Conservation (phyloP, 371 early-diverging fungal species). For the Cokeromyces recurvatus region DNA sequence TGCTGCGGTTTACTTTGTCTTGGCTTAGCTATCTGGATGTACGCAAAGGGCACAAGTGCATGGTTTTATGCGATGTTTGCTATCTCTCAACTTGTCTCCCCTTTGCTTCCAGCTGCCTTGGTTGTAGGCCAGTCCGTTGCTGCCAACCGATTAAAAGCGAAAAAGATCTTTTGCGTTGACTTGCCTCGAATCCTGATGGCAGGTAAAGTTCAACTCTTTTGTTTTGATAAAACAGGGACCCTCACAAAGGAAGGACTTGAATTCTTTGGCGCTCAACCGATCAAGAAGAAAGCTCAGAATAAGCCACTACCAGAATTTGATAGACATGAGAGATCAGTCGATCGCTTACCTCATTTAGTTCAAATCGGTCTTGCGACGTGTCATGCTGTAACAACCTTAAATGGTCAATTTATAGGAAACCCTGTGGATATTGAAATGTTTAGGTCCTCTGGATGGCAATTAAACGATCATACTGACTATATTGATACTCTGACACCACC, state of each 20-base stretch:
- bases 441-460: slow-evolving; percentile 57
- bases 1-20: slow-evolving; percentile 54
- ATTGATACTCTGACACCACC: slow-evolving; percentile 44
- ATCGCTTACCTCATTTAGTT: slow-evolving; percentile 33
- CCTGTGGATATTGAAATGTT: slow-evolving; percentile 95
- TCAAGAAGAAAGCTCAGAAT: not conserved
- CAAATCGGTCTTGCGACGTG: slow-evolving; percentile 74
- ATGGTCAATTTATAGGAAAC: slow-evolving; percentile 67
- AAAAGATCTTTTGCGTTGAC: slow-evolving; percentile 73
- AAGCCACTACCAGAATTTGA: slow-evolving; percentile 13
- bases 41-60: slow-evolving; percentile 38
- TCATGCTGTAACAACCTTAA: slow-evolving; percentile 75
- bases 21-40: slow-evolving; percentile 48
- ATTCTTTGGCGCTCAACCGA: slow-evolving; percentile 46
- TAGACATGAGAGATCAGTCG: slow-evolving; percentile 27
- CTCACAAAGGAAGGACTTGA: slow-evolving; percentile 62
- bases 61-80: slow-evolving; percentile 71
- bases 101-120: slow-evolving; percentile 53
- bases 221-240: slow-evolving; percentile 75
- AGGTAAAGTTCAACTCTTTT: slow-evolving; percentile 91
- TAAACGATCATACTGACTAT: slow-evolving; percentile 24
- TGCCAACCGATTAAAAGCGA: slow-evolving; percentile 59
- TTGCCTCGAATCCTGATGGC: slow-evolving; percentile 82
- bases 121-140: slow-evolving; percentile 79
- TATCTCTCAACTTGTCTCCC: slow-evolving; percentile 68